Evolutionary conservation across 1,284 basidiomycete species (phyloP).

Genomic region (Malassezia obtusa): DNA sequence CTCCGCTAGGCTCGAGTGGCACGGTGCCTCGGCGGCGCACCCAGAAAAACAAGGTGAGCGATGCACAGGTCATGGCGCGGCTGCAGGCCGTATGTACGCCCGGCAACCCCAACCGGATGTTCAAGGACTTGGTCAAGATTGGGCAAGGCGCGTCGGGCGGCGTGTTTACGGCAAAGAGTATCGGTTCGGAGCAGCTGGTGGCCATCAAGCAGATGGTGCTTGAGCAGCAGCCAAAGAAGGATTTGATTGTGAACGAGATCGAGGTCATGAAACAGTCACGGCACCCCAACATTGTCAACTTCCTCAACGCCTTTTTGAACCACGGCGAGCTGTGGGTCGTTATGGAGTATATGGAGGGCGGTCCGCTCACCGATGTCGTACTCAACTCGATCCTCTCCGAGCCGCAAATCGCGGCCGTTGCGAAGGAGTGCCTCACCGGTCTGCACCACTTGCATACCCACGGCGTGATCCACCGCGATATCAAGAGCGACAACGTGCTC

Average conservation of each 20-base stretch:
- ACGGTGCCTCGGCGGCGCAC: conserved; percentile 59
- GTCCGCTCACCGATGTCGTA: conserved; percentile 81
- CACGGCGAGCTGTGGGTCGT: conserved; percentile 99
- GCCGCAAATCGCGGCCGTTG: conserved; percentile 86
- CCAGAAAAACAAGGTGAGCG: conserved; percentile 61
- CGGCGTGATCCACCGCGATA: conserved; percentile 92
- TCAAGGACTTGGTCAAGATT: conserved; percentile 87
- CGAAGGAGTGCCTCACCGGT: conserved; percentile 78
- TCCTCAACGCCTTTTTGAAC: conserved; percentile 93
- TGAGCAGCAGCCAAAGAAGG: conserved; percentile 98
- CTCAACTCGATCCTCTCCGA: conserved; percentile 90
- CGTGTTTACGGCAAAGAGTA: conserved; percentile 94
- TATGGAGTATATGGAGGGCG: conserved; percentile 99
- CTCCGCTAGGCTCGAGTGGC: not conserved
- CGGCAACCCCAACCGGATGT: conserved; percentile 87
- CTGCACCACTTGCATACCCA: conserved; percentile 84
- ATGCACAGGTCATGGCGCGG: conserved; percentile 80
- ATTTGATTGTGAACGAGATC: conserved; percentile 99
- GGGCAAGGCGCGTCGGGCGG: conserved; percentile 96
- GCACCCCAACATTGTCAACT: conserved; percentile 98
- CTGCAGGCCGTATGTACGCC: conserved; percentile 91
- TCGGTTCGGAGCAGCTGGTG: conserved; percentile 81
- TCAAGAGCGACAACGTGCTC: conserved; percentile 94
- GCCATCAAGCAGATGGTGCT: conserved; percentile 99
- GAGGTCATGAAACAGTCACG: conserved; percentile 92